Base-by-base conservation (phyloP, 2,329 filamentous ascomycete genomes). In the Scorias spongiosa region DNA sequence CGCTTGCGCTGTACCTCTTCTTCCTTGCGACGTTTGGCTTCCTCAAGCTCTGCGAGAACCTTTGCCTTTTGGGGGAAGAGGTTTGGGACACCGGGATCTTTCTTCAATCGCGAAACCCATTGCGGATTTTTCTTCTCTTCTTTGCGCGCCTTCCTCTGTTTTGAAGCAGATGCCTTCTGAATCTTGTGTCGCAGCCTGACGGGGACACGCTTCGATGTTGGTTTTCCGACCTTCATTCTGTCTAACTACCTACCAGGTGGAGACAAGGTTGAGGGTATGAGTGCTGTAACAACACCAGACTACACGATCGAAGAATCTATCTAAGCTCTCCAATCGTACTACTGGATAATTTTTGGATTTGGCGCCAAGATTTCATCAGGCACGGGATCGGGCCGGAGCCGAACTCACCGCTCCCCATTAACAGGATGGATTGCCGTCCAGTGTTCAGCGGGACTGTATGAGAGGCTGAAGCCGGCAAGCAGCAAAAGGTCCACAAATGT, bases 21-120 rank as follows among this genome's bases (percentile, higher is more conserved):
- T 50, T 78, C 78, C 69, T 89, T 95, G 62, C 76, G 70, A 52
- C 81, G 69, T 59, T 82, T 82, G 56, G 78, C 81, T 66, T 94
- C 85, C 67, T 98, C 91, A 55, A 98, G 93, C 65, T 98, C 87
- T 46, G 88, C 79, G 29, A 98, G 75, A 26, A 98, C 76, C 71
- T 83, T 88, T 63, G 95, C 88, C 70, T 98, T 98, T 73, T 91
- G 95, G 1, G 91, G 91, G 68, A 95, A 98, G 30, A 95, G 68
- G 60, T 96, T 98, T 36, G 91, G 91, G 49, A 98, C 95, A 41
- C 91, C 91, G 18, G 89, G 91, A 57, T 98, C 91, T 70, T 96
- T 98, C 76, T 95, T 96, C 54, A 94, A 63, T 63, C 87, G 84
- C 47, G 86, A 88, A 54, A 84, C 79, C 87, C 91, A 96, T 84